Conservation (phyloP, 805 yeast species). For the Pichia paraexigua region DNA sequence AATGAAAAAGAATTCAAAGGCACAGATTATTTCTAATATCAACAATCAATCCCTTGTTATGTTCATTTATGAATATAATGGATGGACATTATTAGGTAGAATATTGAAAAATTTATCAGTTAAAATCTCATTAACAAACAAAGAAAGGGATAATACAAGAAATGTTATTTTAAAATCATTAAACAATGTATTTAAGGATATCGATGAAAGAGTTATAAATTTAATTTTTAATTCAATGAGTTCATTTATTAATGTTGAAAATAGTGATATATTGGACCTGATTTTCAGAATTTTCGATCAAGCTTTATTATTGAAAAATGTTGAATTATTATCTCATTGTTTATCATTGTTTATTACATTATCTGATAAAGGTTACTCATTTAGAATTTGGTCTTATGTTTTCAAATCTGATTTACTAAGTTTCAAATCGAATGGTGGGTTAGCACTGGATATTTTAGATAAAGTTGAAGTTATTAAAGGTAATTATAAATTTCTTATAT, state of each 20-base stretch:
- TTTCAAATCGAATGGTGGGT: slow-evolving; percentile 55
- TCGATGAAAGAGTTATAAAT: slow-evolving; percentile 25
- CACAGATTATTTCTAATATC: slow-evolving; percentile 31
- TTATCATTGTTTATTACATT: slow-evolving; percentile 41
- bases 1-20: slow-evolving; percentile 52
- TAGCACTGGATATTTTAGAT: slow-evolving; percentile 54
- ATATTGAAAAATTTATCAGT: slow-evolving; percentile 55
- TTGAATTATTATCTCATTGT: slow-evolving; percentile 37
- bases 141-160: slow-evolving; percentile 33
- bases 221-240: slow-evolving; percentile 28
- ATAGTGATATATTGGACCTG: slow-evolving; percentile 38
- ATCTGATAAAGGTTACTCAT: slow-evolving; percentile 42
- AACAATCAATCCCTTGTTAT: slow-evolving; percentile 36
- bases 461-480: slow-evolving; percentile 67
- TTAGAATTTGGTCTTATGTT: slow-evolving; percentile 73
- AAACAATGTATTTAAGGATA: slow-evolving; percentile 36
- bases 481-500: slow-evolving; percentile 53
- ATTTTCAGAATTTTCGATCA: slow-evolving; percentile 62
- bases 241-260: slow-evolving; percentile 25
- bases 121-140: slow-evolving; percentile 28
- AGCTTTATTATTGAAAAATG: slow-evolving; percentile 48
- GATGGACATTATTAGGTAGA: slow-evolving; percentile 84
- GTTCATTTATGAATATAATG: slow-evolving; percentile 68
- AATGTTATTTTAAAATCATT: slow-evolving; percentile 45
- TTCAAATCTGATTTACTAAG: slow-evolving; percentile 60